Percentiles rank a stretch among this genome's conserved stretches.
These are phyloP conservation scores for Novymonas esmeraldas DNA, from an alignment of 208 protist genomes.

Conservation along the genomic window DNA sequence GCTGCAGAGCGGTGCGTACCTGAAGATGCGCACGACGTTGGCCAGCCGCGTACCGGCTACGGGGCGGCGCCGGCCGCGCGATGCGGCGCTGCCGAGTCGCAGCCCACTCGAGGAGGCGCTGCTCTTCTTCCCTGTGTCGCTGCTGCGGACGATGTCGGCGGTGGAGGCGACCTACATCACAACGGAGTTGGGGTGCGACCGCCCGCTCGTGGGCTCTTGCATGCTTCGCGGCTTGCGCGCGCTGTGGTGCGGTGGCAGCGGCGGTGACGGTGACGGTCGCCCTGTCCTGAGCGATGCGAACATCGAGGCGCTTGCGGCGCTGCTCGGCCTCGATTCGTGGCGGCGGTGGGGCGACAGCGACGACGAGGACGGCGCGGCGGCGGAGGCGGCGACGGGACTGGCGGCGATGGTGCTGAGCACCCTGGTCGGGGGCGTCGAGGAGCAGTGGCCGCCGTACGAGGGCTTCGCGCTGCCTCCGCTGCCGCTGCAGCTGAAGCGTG, in stretches of 20 bases:
- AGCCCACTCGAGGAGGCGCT: slow-evolving; percentile 47
- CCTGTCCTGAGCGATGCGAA: slow-evolving; percentile 1
- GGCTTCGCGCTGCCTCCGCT: slow-evolving; percentile 44
- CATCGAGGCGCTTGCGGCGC: slow-evolving; percentile 9
- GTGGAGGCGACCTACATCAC: slow-evolving; percentile 64
- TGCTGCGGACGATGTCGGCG: slow-evolving; percentile 45
- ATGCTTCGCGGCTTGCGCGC: slow-evolving; percentile 39
- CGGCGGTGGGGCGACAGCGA: neutral
- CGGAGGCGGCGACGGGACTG: neutral
- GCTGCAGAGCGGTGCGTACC: slow-evolving; percentile 38
- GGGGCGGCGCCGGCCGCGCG: slow-evolving; percentile 11
- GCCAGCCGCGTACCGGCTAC: slow-evolving; percentile 34
- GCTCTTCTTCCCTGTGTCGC: slow-evolving; percentile 34
- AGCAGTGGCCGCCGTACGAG: slow-evolving; percentile 60
- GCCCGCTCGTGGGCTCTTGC: slow-evolving; percentile 66
- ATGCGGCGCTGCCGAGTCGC: slow-evolving; percentile 13
- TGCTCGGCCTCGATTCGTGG: slow-evolving; percentile 1
- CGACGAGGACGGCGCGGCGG: neutral
- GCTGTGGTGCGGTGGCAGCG: slow-evolving; percentile 17
- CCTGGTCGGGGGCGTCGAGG: slow-evolving; percentile 35
- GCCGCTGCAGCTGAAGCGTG: slow-evolving; percentile 33
- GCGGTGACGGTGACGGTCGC: too few species aligned
- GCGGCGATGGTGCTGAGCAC: slow-evolving; percentile 7
- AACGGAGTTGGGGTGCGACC: slow-evolving; percentile 72
- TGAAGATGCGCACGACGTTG: slow-evolving; percentile 50